Evolutionary conservation across 2,329 filamentous ascomycete genomes (phyloP).

Genomic region (Hymenoscyphus scutula): DNA sequence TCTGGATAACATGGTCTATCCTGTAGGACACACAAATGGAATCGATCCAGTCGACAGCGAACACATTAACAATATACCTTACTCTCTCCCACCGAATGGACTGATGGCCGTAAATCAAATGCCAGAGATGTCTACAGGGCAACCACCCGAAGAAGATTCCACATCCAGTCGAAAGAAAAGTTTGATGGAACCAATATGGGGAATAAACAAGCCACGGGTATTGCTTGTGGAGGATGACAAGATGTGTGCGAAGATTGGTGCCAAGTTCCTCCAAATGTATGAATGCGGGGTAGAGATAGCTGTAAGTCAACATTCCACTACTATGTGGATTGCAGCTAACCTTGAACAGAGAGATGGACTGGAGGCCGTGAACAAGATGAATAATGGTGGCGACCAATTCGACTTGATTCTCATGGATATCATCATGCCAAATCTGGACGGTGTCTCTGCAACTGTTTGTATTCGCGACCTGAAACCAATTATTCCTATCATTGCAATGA

Average conservation of each 20-base stretch:
- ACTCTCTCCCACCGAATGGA: constrained; percentile 68
- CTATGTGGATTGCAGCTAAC: background rate
- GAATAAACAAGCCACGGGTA: constrained; percentile 68
- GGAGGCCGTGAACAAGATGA: constrained; percentile 86
- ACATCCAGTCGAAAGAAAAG: constrained; percentile 37
- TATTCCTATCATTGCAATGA: constrained; percentile 95
- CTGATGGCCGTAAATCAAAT: constrained; percentile 47
- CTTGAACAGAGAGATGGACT: constrained; percentile 71
- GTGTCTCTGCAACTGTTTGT: constrained; percentile 89
- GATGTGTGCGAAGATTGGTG: constrained; percentile 65
- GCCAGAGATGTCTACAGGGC: constrained; percentile 33
- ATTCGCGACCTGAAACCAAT: constrained; percentile 83
- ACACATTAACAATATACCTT: constrained; percentile 92
- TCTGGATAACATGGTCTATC: constrained; percentile 76
- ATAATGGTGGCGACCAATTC: constrained; percentile 48
- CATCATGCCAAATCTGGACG: constrained; percentile 95
- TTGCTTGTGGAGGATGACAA: constrained; percentile 84
- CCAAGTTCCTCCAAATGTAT: constrained; percentile 64
- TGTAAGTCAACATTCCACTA: constrained; percentile 46
- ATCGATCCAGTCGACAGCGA: constrained; percentile 95
- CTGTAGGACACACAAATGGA: constrained; percentile 83
- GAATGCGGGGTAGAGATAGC: constrained; percentile 67
- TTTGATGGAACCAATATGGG: constrained; percentile 52
- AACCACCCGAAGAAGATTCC: constrained; percentile 43
- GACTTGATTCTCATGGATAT: constrained; percentile 85